Base-by-base conservation (phyloP, 2,329 filamentous ascomycete species). In the Exophiala spinifera region DNA sequence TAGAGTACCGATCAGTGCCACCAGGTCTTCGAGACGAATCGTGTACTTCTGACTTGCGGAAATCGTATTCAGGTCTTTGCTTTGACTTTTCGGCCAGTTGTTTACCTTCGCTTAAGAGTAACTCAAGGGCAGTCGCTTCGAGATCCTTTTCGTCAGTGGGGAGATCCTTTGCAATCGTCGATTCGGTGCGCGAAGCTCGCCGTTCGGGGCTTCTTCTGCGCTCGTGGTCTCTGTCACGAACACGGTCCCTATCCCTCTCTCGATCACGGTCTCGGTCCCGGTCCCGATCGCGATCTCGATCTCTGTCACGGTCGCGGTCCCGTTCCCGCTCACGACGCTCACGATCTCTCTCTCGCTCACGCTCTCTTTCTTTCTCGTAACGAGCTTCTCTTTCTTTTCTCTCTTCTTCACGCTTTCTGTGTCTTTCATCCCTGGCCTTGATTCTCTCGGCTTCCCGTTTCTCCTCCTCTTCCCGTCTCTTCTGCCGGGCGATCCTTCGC, bases 41-140 rank as follows among this genome's bases (percentile, higher is more conserved):
- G 63, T 69, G 53, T 40, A 53, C 53, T 65, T 62, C 67, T 66
- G 33, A 63, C 53, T 52, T 67, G 52, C 56, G 66, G 63, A 60
- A 11, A 69, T 73, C 78, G 54, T 78, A 75, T 51, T 79, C 78
- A 4, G 76, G 76, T 52, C 76, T 74, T 56, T 75, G 72, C 34
- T 71, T 70, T 3, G 75, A 72, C 61, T 79, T 80, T 20, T 78
- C 78, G 7, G 78, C 76, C 57, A 79, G 71, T 59, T 79, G 74
- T 61, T 80, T 75, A 45, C 79, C 78, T 66, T 83, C 80, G 60
- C 73, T 75, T 19, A 83, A 63, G 10, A 83, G 70, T 56, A 78
- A 65, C 53, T 80, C 74, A 49, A 83, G 69, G 10, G 80, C 80
- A 34, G 77, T 72, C 57, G 79, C 76, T 62, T 83, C 80, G 43